Evolutionary conservation across 768 basidiomycete genomes (phyloP).

Genomic region (Calocybe indica): DNA sequence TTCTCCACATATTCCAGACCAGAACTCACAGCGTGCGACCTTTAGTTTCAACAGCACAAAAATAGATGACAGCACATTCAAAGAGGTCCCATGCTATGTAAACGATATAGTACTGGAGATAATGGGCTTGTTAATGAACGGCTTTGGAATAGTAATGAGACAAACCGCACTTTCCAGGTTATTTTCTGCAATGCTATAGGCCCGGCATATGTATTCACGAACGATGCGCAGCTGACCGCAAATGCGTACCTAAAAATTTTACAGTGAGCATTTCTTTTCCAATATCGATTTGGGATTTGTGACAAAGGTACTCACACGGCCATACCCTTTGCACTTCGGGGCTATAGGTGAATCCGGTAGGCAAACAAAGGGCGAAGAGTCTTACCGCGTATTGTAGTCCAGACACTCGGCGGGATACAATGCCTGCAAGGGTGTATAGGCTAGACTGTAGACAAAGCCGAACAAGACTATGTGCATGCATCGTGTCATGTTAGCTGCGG

Average conservation of each 20-base stretch:
- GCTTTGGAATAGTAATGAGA: background rate
- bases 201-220: slow-evolving; percentile 47
- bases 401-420: slow-evolving; percentile 52
- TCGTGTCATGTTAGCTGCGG: slow-evolving; percentile 5
- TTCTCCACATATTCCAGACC: background rate
- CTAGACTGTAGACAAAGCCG: slow-evolving; percentile 45
- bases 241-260: slow-evolving; percentile 28
- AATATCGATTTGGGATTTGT: no score
- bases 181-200: slow-evolving; percentile 30
- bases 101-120: slow-evolving; percentile 28
- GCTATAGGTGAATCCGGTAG: background rate
- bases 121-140: background rate
- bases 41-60: slow-evolving; percentile 36
- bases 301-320: slow-evolving; percentile 27
- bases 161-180: slow-evolving; percentile 26
- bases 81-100: slow-evolving; percentile 34
- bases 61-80: slow-evolving; percentile 29
- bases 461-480: slow-evolving; percentile 36
- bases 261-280: background rate
- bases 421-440: slow-evolving; percentile 57
- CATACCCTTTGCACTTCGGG: slow-evolving; percentile 51
- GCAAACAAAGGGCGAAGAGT: background rate
- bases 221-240: slow-evolving; percentile 35
- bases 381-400: slow-evolving; percentile 43
- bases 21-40: slow-evolving; percentile 33